Base-by-base conservation (phyloP, 352 stramenopile genomes). In the Phytopythium sindhum region DNA sequence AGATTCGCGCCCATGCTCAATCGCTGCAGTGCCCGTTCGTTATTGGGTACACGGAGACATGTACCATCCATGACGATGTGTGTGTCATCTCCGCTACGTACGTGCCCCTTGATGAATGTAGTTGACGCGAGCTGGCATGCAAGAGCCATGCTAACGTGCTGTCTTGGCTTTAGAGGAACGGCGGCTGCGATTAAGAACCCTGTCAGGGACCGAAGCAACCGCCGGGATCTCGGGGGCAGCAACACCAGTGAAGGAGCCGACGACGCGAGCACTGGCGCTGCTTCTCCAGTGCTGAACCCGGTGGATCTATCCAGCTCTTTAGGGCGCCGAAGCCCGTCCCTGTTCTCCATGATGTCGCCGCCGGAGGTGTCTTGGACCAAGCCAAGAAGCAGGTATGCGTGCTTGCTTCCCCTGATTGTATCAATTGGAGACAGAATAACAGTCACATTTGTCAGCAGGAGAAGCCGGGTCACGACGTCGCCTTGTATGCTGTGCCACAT, bases 401-500 rank as follows among this genome's bases (percentile, higher is more conserved):
- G 12, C 21, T 31, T 24, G 4, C 9, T 26, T 15, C 15, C 44
- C 58, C 6, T 39, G 4, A 10, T 55, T 9, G 6, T 15, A 28
- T 37, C 47, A 53, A 24, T 55, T 0, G 48, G 12, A 17, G 28
- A n/a, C 15, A 6, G 17, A 4, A 39, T 55, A 14, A 55, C 26
- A 37, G 26, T 37, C 29, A 8, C 67, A 19, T 42, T 2, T 62
- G 8, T 42, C 42, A 52, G 19, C 35, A 89, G 82, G 53, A 77
- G 73, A 59, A 84, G 35, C 53, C 74, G 73, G 10, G 66, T 87
- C 14, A 76, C 67, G 1, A 70, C 75, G 54, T 96, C 66, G 51
- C 95, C 96, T 1, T 99, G 96, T 72, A 91, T 97, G 24, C 90
- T 98, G 31, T 98, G 96, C 65, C 97, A 99, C 69, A 98, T 99